phyloP scores from a whole-genome alignment of 768 basidiomycete species.

The Mrakia gelida region DNA sequence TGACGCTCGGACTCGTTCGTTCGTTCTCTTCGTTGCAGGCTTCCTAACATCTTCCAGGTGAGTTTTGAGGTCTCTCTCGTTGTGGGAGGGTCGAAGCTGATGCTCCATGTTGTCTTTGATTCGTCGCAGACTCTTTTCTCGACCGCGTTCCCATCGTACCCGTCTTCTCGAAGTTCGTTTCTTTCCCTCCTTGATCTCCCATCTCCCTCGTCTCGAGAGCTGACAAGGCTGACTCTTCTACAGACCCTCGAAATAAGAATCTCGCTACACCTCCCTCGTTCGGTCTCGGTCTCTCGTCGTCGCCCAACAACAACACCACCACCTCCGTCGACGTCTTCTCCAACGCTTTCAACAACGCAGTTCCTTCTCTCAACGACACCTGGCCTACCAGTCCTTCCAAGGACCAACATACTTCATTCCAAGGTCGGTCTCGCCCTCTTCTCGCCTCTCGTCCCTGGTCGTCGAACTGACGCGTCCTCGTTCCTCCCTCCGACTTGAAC shows the following conservation, averaged over 20 bases:
- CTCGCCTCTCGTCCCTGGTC: neutral
- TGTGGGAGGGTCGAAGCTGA: neutral
- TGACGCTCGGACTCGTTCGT: neutral
- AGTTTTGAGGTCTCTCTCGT: neutral
- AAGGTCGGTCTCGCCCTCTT: neutral
- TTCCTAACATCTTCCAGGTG: conserved; percentile 7
- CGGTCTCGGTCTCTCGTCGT: neutral
- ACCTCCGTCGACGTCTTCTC: neutral
- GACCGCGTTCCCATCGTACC: neutral
- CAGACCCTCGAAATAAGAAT: neutral
- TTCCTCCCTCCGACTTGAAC: neutral
- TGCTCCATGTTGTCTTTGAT: neutral
- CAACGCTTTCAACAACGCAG: neutral
- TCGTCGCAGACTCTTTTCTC: neutral
- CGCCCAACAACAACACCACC: no score
- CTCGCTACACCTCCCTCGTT: neutral
- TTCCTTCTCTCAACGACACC: neutral
- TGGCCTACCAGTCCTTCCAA: neutral
- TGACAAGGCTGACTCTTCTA: neutral
- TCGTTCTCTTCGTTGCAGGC: neutral
- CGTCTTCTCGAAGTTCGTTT: neutral
- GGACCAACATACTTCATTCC: neutral
- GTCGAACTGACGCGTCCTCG: neutral
- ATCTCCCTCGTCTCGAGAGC: neutral
- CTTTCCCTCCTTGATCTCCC: neutral